These are phyloP conservation scores for Paramecium sonneborni DNA, from an alignment of 73 alveolate species.

Conservation along the genomic window DNA sequence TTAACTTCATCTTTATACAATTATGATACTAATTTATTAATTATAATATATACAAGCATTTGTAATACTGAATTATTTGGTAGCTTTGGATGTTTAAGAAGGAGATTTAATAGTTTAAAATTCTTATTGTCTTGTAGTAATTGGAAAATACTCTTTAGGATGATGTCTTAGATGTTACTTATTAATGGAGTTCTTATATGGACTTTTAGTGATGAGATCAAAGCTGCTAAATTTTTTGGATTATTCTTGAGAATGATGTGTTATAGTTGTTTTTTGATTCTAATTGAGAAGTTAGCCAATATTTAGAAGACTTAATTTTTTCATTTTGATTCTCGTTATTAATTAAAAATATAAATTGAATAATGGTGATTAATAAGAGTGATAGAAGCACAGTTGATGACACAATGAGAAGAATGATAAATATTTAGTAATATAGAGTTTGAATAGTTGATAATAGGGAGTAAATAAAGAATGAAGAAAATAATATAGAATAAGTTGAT, in stretches of 20 bases:
- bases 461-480: background rate
- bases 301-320: conserved; percentile 22
- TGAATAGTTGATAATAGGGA: background rate
- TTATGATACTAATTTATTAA: background rate
- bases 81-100: background rate
- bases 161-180: background rate
- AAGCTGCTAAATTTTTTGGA: conserved; percentile 24
- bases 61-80: background rate
- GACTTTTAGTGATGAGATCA: conserved; percentile 7
- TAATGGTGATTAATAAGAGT: background rate
- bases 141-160: conserved; percentile 10
- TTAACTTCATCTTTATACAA: background rate
- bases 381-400: too few species aligned
- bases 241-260: conserved; percentile 2
- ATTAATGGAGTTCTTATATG: background rate
- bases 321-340: conserved; percentile 35
- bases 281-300: background rate
- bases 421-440: too few species aligned
- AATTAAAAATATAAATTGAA: background rate
- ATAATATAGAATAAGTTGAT: background rate
- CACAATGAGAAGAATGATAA: too few species aligned
- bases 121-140: background rate
- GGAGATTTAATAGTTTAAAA: background rate
- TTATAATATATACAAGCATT: background rate
- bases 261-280: background rate